Base-by-base conservation (phyloP, 2,329 filamentous ascomycete genomes). In the Cordyceps javanica region DNA sequence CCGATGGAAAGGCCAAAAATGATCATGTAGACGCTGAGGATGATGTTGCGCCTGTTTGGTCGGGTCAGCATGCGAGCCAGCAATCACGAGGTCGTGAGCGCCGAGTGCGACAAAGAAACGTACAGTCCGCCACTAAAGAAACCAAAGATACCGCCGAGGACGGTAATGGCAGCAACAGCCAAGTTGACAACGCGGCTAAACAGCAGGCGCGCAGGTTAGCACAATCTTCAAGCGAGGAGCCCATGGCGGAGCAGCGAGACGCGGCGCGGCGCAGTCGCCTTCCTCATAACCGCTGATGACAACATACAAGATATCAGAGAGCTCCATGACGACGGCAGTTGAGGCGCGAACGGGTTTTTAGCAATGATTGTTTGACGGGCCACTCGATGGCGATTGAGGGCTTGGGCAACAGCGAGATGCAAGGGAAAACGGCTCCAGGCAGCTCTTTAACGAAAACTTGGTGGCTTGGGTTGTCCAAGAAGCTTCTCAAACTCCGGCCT, bases 111-210 rank as follows among this genome's bases (percentile, higher is more conserved):
- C 30, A 19, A 14, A 19, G 25, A 46, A 52, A 79, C 84, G 69
- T 80, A 88, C 84, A 88, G 77, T 57, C 64, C 65, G 59, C 82
- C 68, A 39, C 75, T 69, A 70, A 89, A 89, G 76, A 91, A 86
- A 69, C 90, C 85, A 62, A 79, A 80, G 68, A 91, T 80, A 67
- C 91, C 93, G 63, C 92, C 93, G 49, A 96, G 79, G 49, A 96
- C 78, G 85, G 96, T 95, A 64, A 96, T 82, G 65, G 87, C 87
- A 67, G 87, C 94, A 62, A 95, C 86, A 67, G 79, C 90, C 73
- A 99, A 80, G 82, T 99, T 99, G 73, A 96, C 90, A 70, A 97
- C 85, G 70, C 94, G 94, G 78, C 94, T 97, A 72, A 60, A 53
- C 10, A 65, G 59, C 61, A 32, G 57, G 54, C 55, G 49, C 62